Percentiles rank a stretch among this genome's conserved stretches.
phyloP scores from a whole-genome alignment of 1,139 yeast genomes.

The Geotrichum aggregatum region DNA sequence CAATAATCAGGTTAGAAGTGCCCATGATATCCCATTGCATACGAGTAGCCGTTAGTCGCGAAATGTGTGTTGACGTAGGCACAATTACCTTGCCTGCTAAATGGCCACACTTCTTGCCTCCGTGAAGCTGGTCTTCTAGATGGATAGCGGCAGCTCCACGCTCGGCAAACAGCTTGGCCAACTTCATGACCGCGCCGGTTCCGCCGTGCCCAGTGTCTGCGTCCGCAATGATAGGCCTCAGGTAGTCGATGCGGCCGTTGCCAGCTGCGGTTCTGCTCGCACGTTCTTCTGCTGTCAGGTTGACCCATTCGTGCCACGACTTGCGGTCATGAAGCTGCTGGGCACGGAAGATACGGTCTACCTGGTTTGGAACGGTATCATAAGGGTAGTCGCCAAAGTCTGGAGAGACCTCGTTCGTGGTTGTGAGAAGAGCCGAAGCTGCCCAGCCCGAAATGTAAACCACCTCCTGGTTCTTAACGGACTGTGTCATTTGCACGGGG shows the following conservation, averaged over 20 bases:
- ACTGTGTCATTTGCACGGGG: constrained; percentile 59
- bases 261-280: constrained; percentile 28
- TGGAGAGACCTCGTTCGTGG: constrained; percentile 58
- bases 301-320: constrained; percentile 46
- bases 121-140: constrained; percentile 60
- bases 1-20: constrained; percentile 54
- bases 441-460: constrained; percentile 64
- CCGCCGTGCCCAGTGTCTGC: constrained; percentile 73
- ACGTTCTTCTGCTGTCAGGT: constrained; percentile 36
- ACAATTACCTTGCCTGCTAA: constrained; percentile 60
- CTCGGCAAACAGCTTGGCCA: constrained; percentile 61
- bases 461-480: constrained; percentile 52
- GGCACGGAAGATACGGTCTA: constrained; percentile 55
- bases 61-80: constrained; percentile 56
- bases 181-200: constrained; percentile 57
- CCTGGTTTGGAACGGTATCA: constrained; percentile 64
- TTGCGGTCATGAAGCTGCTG: constrained; percentile 56
- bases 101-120: constrained; percentile 65
- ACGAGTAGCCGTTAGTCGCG: constrained; percentile 56
- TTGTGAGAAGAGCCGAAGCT: constrained; percentile 50
- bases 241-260: constrained; percentile 45
- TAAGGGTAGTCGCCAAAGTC: constrained; percentile 64
- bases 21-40: constrained; percentile 66
- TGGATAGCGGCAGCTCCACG: constrained; percentile 64
- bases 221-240: constrained; percentile 62